Percentiles rank a stretch among this genome's conserved stretches.
Evolutionary conservation across 108 stramenopile species (phyloP).

Genomic region (Schizochytrium sp.): DNA sequence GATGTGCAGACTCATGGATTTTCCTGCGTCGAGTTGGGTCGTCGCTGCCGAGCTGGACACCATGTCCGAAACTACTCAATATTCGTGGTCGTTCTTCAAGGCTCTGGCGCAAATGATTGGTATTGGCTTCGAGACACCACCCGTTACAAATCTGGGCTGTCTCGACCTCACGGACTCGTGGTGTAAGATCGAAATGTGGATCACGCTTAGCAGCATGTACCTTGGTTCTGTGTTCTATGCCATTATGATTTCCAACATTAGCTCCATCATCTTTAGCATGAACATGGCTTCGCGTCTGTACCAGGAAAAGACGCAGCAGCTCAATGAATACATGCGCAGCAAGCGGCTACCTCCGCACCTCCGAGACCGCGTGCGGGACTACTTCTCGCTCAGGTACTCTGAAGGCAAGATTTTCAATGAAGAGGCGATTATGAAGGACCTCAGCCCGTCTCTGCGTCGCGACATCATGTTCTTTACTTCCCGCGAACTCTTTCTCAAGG

Average conservation of each 20-base stretch:
- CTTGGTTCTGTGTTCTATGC: slow-evolving; percentile 57
- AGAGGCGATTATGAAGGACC: slow-evolving; percentile 41
- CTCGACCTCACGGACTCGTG: slow-evolving; percentile 39
- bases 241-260: slow-evolving; percentile 55
- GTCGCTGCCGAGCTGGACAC: slow-evolving; percentile 42
- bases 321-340: slow-evolving; percentile 60
- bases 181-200: slow-evolving; percentile 57
- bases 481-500: slow-evolving; percentile 47
- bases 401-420: slow-evolving; percentile 57
- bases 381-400: slow-evolving; percentile 52
- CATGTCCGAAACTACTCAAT: slow-evolving; percentile 34
- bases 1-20: slow-evolving; percentile 45
- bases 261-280: slow-evolving; percentile 45
- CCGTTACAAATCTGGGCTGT: slow-evolving; percentile 50
- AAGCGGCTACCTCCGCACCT: slow-evolving; percentile 50
- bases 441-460: slow-evolving; percentile 48
- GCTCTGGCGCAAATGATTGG: slow-evolving; percentile 62
- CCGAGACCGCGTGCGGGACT: slow-evolving; percentile 58
- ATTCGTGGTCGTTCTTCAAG: slow-evolving; percentile 58
- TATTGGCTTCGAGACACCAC: slow-evolving; percentile 63
- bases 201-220: slow-evolving; percentile 52
- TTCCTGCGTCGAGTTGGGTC: slow-evolving; percentile 54
- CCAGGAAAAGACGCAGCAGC: slow-evolving; percentile 46
- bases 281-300: slow-evolving; percentile 55
- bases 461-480: slow-evolving; percentile 52